Evolutionary conservation across 1,139 yeast genomes (phyloP), one percentile per base, ranked within the genome.

Genomic region (Geotrichum histeridarum): DNA sequence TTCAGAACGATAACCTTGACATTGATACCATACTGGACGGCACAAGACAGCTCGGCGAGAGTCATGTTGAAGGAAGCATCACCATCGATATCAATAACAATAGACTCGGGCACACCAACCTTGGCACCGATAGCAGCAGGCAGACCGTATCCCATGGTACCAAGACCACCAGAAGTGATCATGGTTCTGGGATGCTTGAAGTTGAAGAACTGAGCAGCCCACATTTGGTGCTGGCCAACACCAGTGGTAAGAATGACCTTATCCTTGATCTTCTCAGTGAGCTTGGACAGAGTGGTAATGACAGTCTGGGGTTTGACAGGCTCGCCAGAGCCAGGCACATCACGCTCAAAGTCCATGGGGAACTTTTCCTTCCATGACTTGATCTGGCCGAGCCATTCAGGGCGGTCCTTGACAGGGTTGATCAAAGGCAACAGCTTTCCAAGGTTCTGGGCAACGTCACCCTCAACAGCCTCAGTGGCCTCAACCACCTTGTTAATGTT

Each of bases 181-280:
- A 91, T 85, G 54, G 95, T 80, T 73, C 98, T 81, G 64, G 97
- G 97, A 61, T 81, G 75, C 59, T 83, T 85, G 95, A 96, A 91
- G 54, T 90, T 82, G 81, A 86, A 90, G 72, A 90, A 91, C 75
- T 93, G 99, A 42, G 99, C 99, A 43, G 98, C 94, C 98, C 99
- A 93, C 99, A 93, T 93, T 77, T 93, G 99, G 79, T 93, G 99
- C 78, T 93, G 99, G 58, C 99, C 99, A 55, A 93, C 98, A 77
- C 99, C 99, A 47, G 99, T 93, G 55, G 98, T 86, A 63, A 93
- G 84, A 66, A 90, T 82, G 59, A 89, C 91, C 69, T 82, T 87
- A 59, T 82, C 83, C 66, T 82, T 80, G 54, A 76, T 76, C 52
- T 76, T 76, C 59, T 74, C 75, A 41, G 91, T 83, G 65, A 90